phyloP scores from a whole-genome alignment of 1,284 basidiomycete genomes.

The Polyporus tsugae region DNA sequence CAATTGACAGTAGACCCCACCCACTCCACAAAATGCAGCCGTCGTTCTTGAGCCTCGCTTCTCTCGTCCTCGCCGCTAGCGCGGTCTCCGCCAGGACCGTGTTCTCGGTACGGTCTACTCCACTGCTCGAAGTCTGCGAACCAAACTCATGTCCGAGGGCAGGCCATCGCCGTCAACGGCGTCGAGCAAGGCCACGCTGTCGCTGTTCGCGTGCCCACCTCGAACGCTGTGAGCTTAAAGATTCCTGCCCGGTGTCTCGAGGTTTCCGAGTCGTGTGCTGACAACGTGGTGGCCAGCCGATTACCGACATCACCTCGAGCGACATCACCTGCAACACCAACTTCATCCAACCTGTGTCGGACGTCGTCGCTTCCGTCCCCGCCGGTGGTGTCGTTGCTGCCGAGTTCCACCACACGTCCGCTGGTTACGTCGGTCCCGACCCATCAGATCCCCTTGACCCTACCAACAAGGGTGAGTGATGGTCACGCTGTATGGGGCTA shows the following conservation, averaged over 20 bases:
- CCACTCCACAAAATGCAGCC: constrained; percentile 29
- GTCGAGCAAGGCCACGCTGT: constrained; percentile 48
- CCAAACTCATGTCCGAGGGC: neutral
- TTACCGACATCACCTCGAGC: constrained; percentile 62
- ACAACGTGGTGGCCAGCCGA: constrained; percentile 45
- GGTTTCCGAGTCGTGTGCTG: neutral
- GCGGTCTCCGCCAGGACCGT: constrained; percentile 47
- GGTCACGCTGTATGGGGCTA: neutral
- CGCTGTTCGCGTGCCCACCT: constrained; percentile 49
- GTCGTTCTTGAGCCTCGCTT: constrained; percentile 33
- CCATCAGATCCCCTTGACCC: constrained; percentile 59
- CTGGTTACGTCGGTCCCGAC: constrained; percentile 53
- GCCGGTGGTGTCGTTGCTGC: constrained; percentile 58
- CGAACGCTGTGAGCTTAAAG: constrained; percentile 47
- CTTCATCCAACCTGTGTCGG: constrained; percentile 62
- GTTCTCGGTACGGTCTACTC: constrained; percentile 43
- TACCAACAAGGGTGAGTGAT: constrained; percentile 50
- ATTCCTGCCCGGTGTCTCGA: neutral
- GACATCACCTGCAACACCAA: constrained; percentile 67
- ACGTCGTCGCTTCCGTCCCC: constrained; percentile 58
- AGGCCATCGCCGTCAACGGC: constrained; percentile 47
- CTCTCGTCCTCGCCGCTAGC: constrained; percentile 40
- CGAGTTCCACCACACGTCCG: constrained; percentile 61
- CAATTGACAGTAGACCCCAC: constrained; percentile 12
- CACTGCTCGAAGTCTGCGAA: neutral